Evolutionary conservation across 106 monocot genomes (phyloP), one percentile per base, ranked within the genome.

Genomic region (Platanthera guangdongensis): DNA sequence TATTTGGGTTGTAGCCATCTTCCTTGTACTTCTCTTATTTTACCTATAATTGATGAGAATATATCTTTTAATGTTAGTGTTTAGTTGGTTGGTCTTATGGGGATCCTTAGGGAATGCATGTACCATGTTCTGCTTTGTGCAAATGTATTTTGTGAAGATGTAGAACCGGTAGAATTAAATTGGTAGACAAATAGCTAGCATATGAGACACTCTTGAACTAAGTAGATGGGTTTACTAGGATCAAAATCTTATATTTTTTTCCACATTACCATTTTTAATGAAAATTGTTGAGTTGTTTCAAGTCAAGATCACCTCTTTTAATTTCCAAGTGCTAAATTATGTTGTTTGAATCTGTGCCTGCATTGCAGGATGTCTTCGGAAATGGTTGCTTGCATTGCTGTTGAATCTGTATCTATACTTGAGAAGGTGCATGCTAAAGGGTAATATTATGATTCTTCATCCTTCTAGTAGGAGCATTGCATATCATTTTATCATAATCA

Each of bases 371-470:
- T 81, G 80, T 50, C 68, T 2, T 68, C 82, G 12, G 83, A 87
- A 72, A 92, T 89, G 92, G 89, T 92, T 8, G 80, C 92, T 72
- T 92, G 92, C 68, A 92, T 92, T 78, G 92, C 89, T 71, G 87
- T 85, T 70, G 92, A 92, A 51, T 86, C 92, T 15, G 83, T 92
- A 49, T 92, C 92, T 52, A 92, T 92, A 52, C 87, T 92, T 81
- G 92, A 92, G 71, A 92, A 89, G 81, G 85, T 92, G 84, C 92
- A 92, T 81, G 63, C 87, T 3, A 92, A 81, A 81, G 80, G 80
- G 75, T 81, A 70, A 68, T 22, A 25, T 59, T 50, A 69, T 70
- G 50, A 4, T 57, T 75, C 15, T 53, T 50, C 15, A 57, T 54
- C 14, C 55, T 75, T 57, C n/a, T 18, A 73, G 22, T 25, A n/a